Conservation (phyloP, 2,329 filamentous ascomycete species). For the Colletotrichum tamarilloi region DNA sequence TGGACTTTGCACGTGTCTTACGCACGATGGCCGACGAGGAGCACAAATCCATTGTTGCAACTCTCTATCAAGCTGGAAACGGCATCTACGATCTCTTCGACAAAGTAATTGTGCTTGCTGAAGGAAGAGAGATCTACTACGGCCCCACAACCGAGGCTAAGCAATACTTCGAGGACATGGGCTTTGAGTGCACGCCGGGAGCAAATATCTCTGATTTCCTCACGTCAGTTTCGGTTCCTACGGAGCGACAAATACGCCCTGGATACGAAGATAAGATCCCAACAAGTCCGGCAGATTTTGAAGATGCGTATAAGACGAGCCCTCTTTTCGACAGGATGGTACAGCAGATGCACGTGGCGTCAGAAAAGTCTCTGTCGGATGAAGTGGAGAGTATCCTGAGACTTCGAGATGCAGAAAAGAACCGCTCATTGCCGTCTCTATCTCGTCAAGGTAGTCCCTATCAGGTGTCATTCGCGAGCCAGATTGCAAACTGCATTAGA, state of each 20-base stretch:
- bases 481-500: neutral
- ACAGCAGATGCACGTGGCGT: constrained; percentile 50
- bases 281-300: constrained; percentile 75
- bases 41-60: constrained; percentile 70
- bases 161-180: constrained; percentile 74
- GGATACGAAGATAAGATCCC: constrained; percentile 76
- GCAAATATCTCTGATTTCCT: constrained; percentile 78
- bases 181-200: constrained; percentile 73
- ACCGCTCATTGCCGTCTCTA: neutral
- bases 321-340: constrained; percentile 50
- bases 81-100: constrained; percentile 79
- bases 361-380: neutral
- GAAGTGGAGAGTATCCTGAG: neutral
- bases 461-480: neutral
- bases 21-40: constrained; percentile 75
- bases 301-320: constrained; percentile 43
- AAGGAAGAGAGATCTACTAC: constrained; percentile 82
- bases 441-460: neutral
- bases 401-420: neutral
- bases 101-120: constrained; percentile 78
- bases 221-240: constrained; percentile 77
- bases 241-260: constrained; percentile 74
- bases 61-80: constrained; percentile 79
- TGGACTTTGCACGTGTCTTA: constrained; percentile 75
- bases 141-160: constrained; percentile 70